phyloP scores from a whole-genome alignment of 2,329 filamentous ascomycete genomes.

The Paracoccidioides brasiliensis region DNA sequence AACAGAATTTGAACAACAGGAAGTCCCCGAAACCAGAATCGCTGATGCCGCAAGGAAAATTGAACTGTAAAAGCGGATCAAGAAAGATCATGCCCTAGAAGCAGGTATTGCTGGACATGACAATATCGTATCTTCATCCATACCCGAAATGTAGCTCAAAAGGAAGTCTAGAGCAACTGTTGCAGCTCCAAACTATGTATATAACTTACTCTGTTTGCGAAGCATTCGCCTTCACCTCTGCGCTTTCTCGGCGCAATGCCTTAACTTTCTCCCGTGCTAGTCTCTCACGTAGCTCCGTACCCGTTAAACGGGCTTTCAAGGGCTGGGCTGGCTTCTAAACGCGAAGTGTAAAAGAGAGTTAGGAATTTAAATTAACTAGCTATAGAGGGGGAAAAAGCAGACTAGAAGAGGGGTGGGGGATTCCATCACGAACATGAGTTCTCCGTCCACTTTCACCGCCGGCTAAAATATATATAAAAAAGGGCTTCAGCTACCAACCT shows the following conservation, averaged over 20 bases:
- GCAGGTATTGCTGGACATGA: no score
- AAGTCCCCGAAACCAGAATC: no score
- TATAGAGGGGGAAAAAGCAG: background rate
- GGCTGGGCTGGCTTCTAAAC: constrained; percentile 11
- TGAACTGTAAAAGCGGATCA: no score
- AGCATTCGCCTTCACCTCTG: constrained; percentile 11
- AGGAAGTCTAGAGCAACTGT: background rate
- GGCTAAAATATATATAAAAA: background rate
- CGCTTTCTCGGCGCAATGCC: constrained; percentile 22
- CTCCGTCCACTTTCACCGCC: background rate
- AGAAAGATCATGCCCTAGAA: no score
- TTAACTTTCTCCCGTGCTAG: constrained; percentile 26
- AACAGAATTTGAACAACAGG: no score
- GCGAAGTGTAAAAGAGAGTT: background rate
- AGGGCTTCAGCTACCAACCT: constrained; percentile 20
- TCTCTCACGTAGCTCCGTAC: constrained; percentile 25
- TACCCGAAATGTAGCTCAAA: background rate
- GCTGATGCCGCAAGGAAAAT: no score
- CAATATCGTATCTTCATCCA: no score
- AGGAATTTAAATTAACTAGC: constrained; percentile 3
- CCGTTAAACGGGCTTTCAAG: constrained; percentile 15
- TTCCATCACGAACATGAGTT: constrained; percentile 6
- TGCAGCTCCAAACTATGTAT: background rate
- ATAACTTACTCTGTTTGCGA: constrained; percentile 11
- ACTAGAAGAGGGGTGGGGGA: background rate